Base-by-base conservation (phyloP, 768 basidiomycete species). In the Boletus rubescentipes region DNA sequence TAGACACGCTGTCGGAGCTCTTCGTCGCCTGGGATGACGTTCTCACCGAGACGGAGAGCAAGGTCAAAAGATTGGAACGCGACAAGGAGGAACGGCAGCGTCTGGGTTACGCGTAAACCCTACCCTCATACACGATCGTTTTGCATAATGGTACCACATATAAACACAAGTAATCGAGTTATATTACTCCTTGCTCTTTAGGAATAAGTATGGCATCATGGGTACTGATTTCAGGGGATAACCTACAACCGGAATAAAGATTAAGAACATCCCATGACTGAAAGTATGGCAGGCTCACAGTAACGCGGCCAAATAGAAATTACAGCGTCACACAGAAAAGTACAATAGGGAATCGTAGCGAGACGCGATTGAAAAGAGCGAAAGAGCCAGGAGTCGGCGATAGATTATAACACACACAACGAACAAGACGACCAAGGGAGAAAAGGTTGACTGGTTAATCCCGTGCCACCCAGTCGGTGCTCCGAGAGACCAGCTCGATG, bases 21-120 rank as follows among this genome's bases (percentile, higher is more conserved):
- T 93, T 93, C 55, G 86, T 93, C 8, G 81, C 81, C 14, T 93
- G 91, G 91, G 89, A 93, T 59, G 89, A 92, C 53, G 78, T 84
- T 1, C 69, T 92, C 10, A 76, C 78, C n/a, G 83, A 81, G 41
- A 79, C 83, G 5, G 90, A 92, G 64, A 79, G 80, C 50, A 80
- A 80, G 47, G 68, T 85, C 7, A 70, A 71, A 26, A 75, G 71
- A 35, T 62, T 89, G 49, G 88, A 91, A 64, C 79, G 79, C 51
- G 83, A 85, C 39, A 77, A 75, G 55, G 77, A 75, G 12, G 87
- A 88, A 65, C 76, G 81, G 48, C 73, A 70, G 54, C 80, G 82
- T 26, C 71, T 90, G 26, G 90, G 90, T 5, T 77, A 86, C 29
- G 82, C 79, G 50, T 78, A 43, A 55, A 45, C 8, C n/a, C 23